Evolutionary conservation across 345 rosid genomes (phyloP).

Genomic region (Hibiscus tridactylites): DNA sequence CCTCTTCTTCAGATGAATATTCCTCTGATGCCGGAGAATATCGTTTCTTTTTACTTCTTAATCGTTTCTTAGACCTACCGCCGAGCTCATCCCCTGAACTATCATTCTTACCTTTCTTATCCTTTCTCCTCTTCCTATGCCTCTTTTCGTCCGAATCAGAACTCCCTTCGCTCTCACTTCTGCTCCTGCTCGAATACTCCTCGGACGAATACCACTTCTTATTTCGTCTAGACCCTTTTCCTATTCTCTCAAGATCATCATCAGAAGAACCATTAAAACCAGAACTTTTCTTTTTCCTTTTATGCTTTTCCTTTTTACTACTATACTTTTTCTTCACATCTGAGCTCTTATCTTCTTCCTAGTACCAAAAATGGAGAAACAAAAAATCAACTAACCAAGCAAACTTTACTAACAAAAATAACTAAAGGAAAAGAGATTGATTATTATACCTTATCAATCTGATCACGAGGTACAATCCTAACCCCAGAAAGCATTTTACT

Average conservation of each 20-base stretch:
- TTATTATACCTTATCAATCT: constrained; percentile 29
- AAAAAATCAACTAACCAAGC: background rate
- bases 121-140: constrained; percentile 14
- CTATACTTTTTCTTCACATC: constrained; percentile 25
- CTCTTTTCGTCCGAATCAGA: constrained; percentile 13
- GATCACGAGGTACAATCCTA: constrained; percentile 66
- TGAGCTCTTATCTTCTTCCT: constrained; percentile 32
- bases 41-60: constrained; percentile 17
- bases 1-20: constrained; percentile 27
- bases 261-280: constrained; percentile 32
- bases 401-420: background rate
- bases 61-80: constrained; percentile 17
- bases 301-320: constrained; percentile 31
- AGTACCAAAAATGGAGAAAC: background rate
- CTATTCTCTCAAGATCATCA: constrained; percentile 40
- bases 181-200: constrained; percentile 24
- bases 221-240: constrained; percentile 28
- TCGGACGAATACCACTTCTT: constrained; percentile 61
- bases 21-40: constrained; percentile 12
- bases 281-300: constrained; percentile 16
- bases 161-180: constrained; percentile 20
- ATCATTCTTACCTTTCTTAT: constrained; percentile 17
- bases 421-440: background rate
- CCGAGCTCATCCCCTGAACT: constrained; percentile 8
- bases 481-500: constrained; percentile 57